Evolutionary conservation across 2,329 filamentous ascomycete genomes (phyloP).

Genomic region (Aspergillus spinulosporus): DNA sequence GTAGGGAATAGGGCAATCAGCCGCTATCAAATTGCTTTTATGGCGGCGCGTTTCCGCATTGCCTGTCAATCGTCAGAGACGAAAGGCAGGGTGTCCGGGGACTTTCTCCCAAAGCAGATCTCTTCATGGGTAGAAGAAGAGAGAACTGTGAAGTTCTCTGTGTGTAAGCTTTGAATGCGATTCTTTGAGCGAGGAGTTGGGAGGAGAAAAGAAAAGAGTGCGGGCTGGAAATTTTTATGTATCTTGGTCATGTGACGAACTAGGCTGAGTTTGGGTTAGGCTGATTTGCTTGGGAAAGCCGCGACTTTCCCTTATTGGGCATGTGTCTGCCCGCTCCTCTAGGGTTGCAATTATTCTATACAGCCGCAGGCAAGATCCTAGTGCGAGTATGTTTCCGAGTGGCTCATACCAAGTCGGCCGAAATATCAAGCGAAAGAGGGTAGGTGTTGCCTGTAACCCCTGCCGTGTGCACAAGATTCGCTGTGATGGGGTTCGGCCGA

Average conservation of each 20-base stretch:
- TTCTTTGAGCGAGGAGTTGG: conserved; percentile 96
- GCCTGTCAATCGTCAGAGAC: conserved; percentile 44
- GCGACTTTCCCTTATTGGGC: background rate
- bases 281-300: background rate
- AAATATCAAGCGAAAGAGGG: background rate
- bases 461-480: conserved; percentile 12
- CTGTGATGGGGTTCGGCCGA: conserved; percentile 10
- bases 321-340: background rate
- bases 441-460: background rate
- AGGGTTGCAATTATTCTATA: conserved; percentile 13
- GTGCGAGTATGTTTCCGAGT: background rate
- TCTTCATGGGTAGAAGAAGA: conserved; percentile 33
- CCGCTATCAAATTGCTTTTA: conserved; percentile 88
- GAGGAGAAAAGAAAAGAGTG: conserved; percentile 27
- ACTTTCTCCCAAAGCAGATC: conserved; percentile 99
- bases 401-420: background rate
- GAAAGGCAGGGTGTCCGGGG: conserved; percentile 79
- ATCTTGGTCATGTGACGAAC: conserved; percentile 22
- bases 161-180: conserved; percentile 99
- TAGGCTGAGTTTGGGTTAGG: conserved; percentile 23
- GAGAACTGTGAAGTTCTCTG: conserved; percentile 62
- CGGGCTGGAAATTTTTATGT: conserved; percentile 14
- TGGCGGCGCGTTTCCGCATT: conserved; percentile 99
- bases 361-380: no score
- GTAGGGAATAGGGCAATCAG: conserved; percentile 63